A percentile compares a stretch with the other conserved stretches of the same genome.
These are phyloP conservation scores for Penicillium hordei DNA, from an alignment of 2,329 filamentous ascomycete genomes.

Conservation along the genomic window DNA sequence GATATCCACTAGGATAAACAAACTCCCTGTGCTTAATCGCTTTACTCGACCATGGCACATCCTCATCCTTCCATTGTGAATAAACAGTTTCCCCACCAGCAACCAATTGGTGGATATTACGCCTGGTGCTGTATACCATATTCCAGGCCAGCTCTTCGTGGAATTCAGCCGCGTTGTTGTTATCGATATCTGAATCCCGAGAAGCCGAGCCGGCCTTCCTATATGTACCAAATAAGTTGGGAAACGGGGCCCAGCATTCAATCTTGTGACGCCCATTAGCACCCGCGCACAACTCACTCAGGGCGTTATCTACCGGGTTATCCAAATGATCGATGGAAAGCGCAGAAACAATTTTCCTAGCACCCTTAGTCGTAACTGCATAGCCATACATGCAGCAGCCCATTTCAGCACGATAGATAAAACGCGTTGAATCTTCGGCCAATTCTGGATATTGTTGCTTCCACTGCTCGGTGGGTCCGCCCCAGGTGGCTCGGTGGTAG, in stretches of 20 bases:
- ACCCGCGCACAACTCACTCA: conserved; percentile 51
- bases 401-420: conserved; percentile 35
- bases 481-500: conserved; percentile 22
- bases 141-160: conserved; percentile 20
- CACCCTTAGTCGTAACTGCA: conserved; percentile 40
- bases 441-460: conserved; percentile 15
- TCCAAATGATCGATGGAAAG: conserved; percentile 29
- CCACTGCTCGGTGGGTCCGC: conserved; percentile 22
- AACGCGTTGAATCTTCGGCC: conserved; percentile 35
- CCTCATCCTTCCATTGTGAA: conserved; percentile 21
- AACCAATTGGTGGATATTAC: conserved; percentile 28
- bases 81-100: conserved; percentile 17
- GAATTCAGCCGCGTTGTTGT: conserved; percentile 16
- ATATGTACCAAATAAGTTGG: conserved; percentile 51
- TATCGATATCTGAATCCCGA: conserved; percentile 32
- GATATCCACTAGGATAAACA: conserved; percentile 23
- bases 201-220: conserved; percentile 38
- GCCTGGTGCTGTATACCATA: conserved; percentile 27
- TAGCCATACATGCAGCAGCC: conserved; percentile 42
- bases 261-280: conserved; percentile 27
- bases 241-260: conserved; percentile 45
- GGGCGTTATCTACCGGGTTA: conserved; percentile 45
- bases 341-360: conserved; percentile 38
- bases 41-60: conserved; percentile 23
- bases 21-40: conserved; percentile 18